Percentiles rank a stretch among this genome's conserved stretches.
These are phyloP conservation scores for Chenopodium formosanum DNA, from an alignment of 148 eudicot genomes.

Conservation along the genomic window DNA sequence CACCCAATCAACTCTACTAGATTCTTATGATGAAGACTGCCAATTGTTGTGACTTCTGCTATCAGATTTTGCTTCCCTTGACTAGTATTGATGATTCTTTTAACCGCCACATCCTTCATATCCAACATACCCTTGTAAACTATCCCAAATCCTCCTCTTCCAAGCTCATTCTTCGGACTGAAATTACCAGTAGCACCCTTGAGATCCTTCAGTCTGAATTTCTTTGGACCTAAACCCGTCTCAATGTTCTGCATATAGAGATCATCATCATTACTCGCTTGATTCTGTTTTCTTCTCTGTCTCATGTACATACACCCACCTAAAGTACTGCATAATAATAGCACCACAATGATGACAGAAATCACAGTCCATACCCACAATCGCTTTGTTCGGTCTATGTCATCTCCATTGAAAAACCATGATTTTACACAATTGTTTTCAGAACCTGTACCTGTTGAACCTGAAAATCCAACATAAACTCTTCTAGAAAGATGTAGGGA, in stretches of 20 bases:
- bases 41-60: conserved; percentile 44
- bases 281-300: conserved; percentile 8
- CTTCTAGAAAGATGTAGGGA: conserved; percentile 15
- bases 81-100: conserved; percentile 29
- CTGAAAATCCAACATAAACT: conserved; percentile 40
- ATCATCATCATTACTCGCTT: neutral
- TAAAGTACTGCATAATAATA: neutral
- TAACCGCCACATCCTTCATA: conserved; percentile 32
- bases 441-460: conserved; percentile 29
- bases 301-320: conserved; percentile 2
- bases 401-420: conserved; percentile 28
- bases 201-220: conserved; percentile 30
- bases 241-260: conserved; percentile 20
- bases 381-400: neutral
- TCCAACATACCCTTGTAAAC: conserved; percentile 32
- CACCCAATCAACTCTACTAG: conserved; percentile 39
- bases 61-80: conserved; percentile 42
- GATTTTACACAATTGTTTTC: conserved; percentile 33
- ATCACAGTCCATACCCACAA: conserved; percentile 23
- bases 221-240: conserved; percentile 37
- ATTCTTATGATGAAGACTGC: conserved; percentile 42
- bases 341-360: neutral
- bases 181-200: conserved; percentile 33
- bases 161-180: conserved; percentile 12
- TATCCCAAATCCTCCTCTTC: conserved; percentile 27